Evolutionary conservation across 2,329 filamentous ascomycete genomes (phyloP), one percentile per base, ranked within the genome.

Genomic region (Aspergillus transmontanensis): DNA sequence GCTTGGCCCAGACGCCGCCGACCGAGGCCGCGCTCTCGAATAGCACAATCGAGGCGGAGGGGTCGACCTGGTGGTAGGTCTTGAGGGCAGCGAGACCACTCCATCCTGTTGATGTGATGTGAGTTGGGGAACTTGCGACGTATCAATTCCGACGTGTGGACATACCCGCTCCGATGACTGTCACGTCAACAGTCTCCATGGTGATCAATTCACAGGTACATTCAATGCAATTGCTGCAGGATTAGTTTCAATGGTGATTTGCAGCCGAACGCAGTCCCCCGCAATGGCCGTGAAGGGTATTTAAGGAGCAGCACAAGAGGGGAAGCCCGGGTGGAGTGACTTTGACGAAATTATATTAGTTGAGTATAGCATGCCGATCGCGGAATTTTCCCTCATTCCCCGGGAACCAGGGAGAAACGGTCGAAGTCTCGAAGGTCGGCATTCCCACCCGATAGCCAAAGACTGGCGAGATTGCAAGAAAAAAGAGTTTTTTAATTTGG

Each of bases 1-100:
- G 80, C 61, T 86, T 80, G 10, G 87, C 85, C 91, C 90, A 94
- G 19, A 88, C 87, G 4, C 91, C 91, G 1, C 91, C 91, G 6
- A 89, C 71, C 0, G 85, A 85, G 14, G 80, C 73, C 12, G 82
- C 81, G 6, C 81, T 77, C 54, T 92, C 90, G 34, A 91, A 77
- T 11, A 92, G 72, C 1, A 83, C 77, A 28, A 91, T 72, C 2
- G 82, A 83, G 59, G 82, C 80, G n/a, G 79, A 72, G 0, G 88
- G 89, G 66, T 90, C 82, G 45, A 88, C 72, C 66, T 86, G 80
- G 59, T 84, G 83, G 71, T 87, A 88, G 26, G 86, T 86, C 75
- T 89, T 89, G 55, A 89, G 86, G 23, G 84, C 82, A 1, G 82
- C 84, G 36, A 91, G 79, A 26, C 89, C 89, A 71, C 80, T 82